phyloP scores from a whole-genome alignment of 2,329 filamentous ascomycete genomes.

The Xylaria sp. region DNA sequence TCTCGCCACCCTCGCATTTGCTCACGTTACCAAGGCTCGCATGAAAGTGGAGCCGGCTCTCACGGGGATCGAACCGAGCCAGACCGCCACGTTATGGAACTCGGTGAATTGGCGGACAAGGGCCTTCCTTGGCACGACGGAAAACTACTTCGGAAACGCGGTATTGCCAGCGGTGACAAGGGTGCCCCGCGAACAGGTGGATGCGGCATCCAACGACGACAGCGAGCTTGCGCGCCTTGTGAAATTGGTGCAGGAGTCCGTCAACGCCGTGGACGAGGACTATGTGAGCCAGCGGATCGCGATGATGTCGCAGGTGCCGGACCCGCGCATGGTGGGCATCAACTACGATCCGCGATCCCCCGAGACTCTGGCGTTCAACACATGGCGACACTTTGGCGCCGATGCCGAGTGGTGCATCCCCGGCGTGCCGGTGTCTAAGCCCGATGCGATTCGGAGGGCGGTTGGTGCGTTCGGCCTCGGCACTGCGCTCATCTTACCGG shows the following conservation, averaged over 20 bases:
- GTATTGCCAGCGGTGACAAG: constrained; percentile 36
- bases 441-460: constrained; percentile 33
- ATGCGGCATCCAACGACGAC: constrained; percentile 24
- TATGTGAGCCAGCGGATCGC: constrained; percentile 36
- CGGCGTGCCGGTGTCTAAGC: constrained; percentile 34
- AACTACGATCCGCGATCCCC: constrained; percentile 38
- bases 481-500: constrained; percentile 32
- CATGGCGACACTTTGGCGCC: constrained; percentile 41
- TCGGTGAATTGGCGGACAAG: constrained; percentile 40
- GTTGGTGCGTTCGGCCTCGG: constrained; percentile 31
- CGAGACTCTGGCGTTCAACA: constrained; percentile 40
- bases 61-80: constrained; percentile 19
- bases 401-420: constrained; percentile 37
- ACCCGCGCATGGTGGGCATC: constrained; percentile 39
- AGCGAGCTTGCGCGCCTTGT: constrained; percentile 30
- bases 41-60: constrained; percentile 24
- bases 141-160: constrained; percentile 39
- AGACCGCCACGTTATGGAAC: constrained; percentile 33
- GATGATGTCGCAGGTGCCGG: constrained; percentile 34
- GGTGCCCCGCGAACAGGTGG: constrained; percentile 22
- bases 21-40: constrained; percentile 36
- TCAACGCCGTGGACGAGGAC: constrained; percentile 37
- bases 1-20: constrained; percentile 38
- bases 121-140: constrained; percentile 31
- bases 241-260: constrained; percentile 29